Conservation (phyloP, 257 asterid genomes). For the Solanum etuberosum region DNA sequence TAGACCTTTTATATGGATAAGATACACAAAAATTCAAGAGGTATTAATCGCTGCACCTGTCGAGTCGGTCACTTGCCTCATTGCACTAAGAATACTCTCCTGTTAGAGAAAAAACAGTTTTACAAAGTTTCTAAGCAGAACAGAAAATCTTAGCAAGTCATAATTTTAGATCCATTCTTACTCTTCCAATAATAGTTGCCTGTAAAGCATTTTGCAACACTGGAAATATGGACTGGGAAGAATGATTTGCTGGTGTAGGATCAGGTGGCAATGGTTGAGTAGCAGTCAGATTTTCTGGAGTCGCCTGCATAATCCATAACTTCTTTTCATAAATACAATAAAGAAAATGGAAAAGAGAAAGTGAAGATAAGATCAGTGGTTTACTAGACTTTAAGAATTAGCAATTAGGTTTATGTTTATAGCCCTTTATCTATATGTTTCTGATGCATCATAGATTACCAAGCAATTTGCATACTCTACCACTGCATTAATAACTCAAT, state of each 20-base stretch:
- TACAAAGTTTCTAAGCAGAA: background rate
- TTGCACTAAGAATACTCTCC: slow-evolving; percentile 52
- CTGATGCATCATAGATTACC: background rate
- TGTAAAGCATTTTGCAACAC: slow-evolving; percentile 53
- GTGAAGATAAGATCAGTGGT: background rate
- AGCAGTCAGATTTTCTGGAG: slow-evolving; percentile 34
- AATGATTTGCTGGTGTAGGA: slow-evolving; percentile 36
- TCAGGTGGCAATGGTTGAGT: slow-evolving; percentile 30
- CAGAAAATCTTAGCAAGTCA: background rate
- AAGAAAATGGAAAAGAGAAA: background rate
- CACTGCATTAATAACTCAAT: background rate
- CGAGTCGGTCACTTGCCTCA: slow-evolving; percentile 57
- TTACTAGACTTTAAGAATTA: background rate
- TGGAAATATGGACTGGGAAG: slow-evolving; percentile 37
- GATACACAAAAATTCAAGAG: background rate
- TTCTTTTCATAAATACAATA: background rate
- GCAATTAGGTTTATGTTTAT: background rate
- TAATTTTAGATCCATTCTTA: slow-evolving; percentile 15
- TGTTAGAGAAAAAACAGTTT: slow-evolving; percentile 10
- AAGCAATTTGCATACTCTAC: background rate
- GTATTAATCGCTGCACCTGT: slow-evolving; percentile 36
- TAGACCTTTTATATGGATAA: background rate
- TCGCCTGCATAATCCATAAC: slow-evolving; percentile 37
- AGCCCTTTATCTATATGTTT: background rate
- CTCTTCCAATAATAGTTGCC: slow-evolving; percentile 71